Conservation (phyloP, 1,139 yeast species). For the Suhomyces ambrosiae region DNA sequence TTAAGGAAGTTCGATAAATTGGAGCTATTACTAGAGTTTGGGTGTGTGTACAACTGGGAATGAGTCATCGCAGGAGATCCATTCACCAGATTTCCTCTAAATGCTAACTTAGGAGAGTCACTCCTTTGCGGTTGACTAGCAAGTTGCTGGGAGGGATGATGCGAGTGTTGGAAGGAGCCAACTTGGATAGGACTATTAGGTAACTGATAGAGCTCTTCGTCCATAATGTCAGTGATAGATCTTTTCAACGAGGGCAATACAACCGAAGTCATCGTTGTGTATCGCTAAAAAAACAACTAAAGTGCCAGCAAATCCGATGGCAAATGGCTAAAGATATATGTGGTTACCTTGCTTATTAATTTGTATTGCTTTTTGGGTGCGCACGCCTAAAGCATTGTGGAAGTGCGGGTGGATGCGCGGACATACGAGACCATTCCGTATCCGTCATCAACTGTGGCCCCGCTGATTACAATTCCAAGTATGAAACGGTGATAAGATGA, state of each 20-base stretch:
- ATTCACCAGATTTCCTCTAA: constrained; percentile 15
- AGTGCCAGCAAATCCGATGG: constrained; percentile 11
- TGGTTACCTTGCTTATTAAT: constrained; percentile 14
- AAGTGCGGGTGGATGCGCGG: constrained; percentile 1
- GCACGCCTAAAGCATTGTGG: constrained; percentile 3
- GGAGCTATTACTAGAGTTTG: constrained; percentile 17
- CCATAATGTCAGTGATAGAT: constrained; percentile 60
- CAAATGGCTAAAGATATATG: constrained; percentile 15
- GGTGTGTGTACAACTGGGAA: constrained; percentile 19
- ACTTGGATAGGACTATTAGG: constrained; percentile 28
- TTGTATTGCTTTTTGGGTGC: constrained; percentile 14
- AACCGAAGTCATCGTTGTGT: constrained; percentile 52
- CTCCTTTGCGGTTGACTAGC: constrained; percentile 12
- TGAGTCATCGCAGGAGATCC: constrained; percentile 23
- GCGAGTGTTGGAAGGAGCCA: constrained; percentile 7
- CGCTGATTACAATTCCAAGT: neutral
- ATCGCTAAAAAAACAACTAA: constrained; percentile 4
- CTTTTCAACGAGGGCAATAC: constrained; percentile 52
- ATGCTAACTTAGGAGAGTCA: constrained; percentile 14
- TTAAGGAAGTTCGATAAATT: constrained; percentile 32
- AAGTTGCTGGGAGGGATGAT: constrained; percentile 2
- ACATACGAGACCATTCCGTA: constrained; percentile 1
- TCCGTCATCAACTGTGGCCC: constrained; percentile 2
- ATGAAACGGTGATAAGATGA: constrained; percentile 5
- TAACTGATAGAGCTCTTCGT: constrained; percentile 63